These are phyloP conservation scores for Phlegmacium glaucopus DNA, from an alignment of 768 basidiomycete species.

Conservation along the genomic window DNA sequence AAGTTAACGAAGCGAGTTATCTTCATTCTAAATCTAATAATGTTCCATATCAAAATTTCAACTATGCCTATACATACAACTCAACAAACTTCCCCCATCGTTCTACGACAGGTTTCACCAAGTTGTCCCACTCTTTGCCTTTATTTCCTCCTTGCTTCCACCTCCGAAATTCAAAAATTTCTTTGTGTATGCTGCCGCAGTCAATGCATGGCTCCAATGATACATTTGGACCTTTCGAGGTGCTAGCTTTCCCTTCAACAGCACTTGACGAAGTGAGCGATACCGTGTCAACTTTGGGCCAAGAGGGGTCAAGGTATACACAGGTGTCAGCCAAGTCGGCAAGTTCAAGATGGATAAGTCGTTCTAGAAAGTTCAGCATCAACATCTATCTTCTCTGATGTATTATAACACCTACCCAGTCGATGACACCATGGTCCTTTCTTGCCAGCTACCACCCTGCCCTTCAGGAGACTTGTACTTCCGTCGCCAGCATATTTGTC, in stretches of 20 bases:
- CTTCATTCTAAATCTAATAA: no score
- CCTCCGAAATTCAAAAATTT: constrained; percentile 74
- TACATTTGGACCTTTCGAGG: constrained; percentile 8
- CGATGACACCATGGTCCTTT: constrained; percentile 69
- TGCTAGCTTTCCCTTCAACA: constrained; percentile 18
- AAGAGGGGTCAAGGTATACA: constrained; percentile 58
- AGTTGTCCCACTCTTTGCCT: constrained; percentile 68
- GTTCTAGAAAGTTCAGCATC: constrained; percentile 36
- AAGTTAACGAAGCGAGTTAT: no score
- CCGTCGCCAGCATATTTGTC: constrained; percentile 32
- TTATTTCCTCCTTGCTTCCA: constrained; percentile 48
- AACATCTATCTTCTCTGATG: background rate
- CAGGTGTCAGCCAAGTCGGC: constrained; percentile 58
- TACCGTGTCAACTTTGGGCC: constrained; percentile 29
- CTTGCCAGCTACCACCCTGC: constrained; percentile 57
- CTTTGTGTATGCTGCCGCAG: constrained; percentile 60
- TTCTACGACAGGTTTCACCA: constrained; percentile 75
- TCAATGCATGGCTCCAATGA: constrained; percentile 32
- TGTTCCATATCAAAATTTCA: no score
- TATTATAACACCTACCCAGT: constrained; percentile 36
- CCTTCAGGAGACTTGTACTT: constrained; percentile 52
- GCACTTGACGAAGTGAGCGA: constrained; percentile 12
- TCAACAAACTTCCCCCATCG: constrained; percentile 73
- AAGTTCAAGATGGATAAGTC: constrained; percentile 78
- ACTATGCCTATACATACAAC: constrained; percentile 30